Evolutionary conservation across 805 yeast species (phyloP), one percentile per base, ranked within the genome.

Genomic region (Spathaspora gorwiae): DNA sequence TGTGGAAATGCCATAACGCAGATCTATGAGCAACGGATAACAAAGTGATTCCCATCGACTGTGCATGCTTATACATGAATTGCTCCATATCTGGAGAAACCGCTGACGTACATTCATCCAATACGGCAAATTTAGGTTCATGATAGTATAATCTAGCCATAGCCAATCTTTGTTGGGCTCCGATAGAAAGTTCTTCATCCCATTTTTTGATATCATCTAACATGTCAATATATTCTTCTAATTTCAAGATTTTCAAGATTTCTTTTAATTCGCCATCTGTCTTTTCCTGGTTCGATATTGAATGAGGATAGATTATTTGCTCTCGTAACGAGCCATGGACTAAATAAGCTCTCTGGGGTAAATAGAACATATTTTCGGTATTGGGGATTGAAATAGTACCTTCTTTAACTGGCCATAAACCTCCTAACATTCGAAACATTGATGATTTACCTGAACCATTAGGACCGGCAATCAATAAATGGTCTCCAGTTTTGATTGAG

Each of bases 381-480:
- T 73, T 72, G 6, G 95, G 95, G 26, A 87, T 79, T 6, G 76
- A 76, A 35, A 87, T 75, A 24, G 66, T 61, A 10, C 83, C 83
- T 10, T 67, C 63, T 38, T 76, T 70, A 15, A 90, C 83, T 2
- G 94, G 95, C 98, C 98, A 90, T 53, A 90, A 72, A 0, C 97
- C 97, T 45, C 97, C 97, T 39, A 90, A 75, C 56, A 90, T 79
- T 59, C 98, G 78, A 64, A 90, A 90, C 46, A 90, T 69, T 0
- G 97, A 90, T 0, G 97, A 90, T 66, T 90, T 90, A 26, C 98
- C 98, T 51, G 96, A 87, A 1, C 98, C 98, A 59, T 90, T 90
- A 11, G 97, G 97, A 0, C 98, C 98, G 8, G 92, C 90, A 60
- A 90, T 90, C 43, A 90, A 73, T 42, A 90, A 70, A 64, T 90